Percentiles rank a stretch among this genome's conserved stretches.
Evolutionary conservation across 2,329 filamentous ascomycete genomes (phyloP).

Genomic region (Diaporthe sp.): DNA sequence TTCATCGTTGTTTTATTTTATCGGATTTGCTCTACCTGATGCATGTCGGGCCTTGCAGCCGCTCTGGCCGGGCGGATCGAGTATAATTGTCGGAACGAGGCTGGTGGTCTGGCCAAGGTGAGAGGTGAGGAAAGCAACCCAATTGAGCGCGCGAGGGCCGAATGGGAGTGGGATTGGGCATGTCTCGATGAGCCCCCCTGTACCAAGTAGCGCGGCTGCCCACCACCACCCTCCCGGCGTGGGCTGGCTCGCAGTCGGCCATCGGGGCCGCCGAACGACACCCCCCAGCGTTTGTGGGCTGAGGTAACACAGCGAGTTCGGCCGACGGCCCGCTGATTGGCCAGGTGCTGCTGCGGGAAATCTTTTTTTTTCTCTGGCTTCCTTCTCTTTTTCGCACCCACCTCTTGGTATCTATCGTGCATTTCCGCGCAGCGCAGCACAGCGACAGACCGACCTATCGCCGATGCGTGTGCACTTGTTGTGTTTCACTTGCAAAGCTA

Average conservation of each 20-base stretch:
- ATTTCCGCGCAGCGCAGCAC: background rate
- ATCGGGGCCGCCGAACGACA: conserved; percentile 25
- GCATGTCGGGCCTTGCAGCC: background rate
- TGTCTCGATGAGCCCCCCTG: background rate
- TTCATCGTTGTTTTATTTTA: background rate
- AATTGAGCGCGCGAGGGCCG: background rate
- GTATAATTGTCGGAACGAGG: background rate
- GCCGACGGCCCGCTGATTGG: conserved; percentile 18
- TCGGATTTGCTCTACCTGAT: too few relatives aligned
- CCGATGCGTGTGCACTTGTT: background rate
- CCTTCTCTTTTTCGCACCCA: conserved; percentile 15
- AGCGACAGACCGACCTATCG: conserved; percentile 21
- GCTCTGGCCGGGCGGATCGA: conserved; percentile 19
- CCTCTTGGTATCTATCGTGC: conserved; percentile 5
- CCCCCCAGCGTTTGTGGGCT: background rate
- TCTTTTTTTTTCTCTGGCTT: background rate
- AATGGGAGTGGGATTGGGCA: background rate
- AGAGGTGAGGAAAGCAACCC: too few relatives aligned
- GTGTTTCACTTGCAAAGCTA: conserved; percentile 19
- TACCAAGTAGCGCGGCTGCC: background rate
- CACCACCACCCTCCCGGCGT: background rate
- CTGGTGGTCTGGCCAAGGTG: conserved; percentile 20
- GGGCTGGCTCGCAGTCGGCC: conserved; percentile 9
- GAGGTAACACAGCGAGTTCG: background rate
- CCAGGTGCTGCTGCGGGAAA: background rate